phyloP scores from a whole-genome alignment of 176 grass and related monocot genomes.

The Lolium perenne region DNA sequence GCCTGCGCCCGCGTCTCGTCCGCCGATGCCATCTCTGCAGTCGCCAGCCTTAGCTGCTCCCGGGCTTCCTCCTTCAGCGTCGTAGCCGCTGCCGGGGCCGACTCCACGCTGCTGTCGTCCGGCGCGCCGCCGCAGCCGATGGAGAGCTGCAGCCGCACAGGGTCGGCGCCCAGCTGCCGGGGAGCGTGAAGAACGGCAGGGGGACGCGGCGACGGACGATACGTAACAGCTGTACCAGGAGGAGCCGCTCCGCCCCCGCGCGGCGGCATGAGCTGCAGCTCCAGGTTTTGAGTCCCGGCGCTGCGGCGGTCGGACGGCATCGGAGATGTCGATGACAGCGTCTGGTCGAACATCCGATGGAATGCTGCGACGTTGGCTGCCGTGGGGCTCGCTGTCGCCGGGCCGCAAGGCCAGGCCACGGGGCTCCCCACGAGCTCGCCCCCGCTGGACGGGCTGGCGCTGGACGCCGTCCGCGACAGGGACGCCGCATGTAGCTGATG shows the following conservation, averaged over 20 bases:
- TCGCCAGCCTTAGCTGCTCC: slow-evolving; percentile 55
- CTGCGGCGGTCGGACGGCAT: background rate
- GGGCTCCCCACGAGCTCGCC: slow-evolving; percentile 49
- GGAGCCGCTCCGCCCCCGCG: background rate
- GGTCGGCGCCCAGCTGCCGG: slow-evolving; percentile 2
- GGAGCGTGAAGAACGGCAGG: background rate
- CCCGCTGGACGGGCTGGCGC: slow-evolving; percentile 58
- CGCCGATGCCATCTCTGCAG: slow-evolving; percentile 59
- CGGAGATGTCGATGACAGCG: background rate
- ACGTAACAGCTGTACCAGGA: background rate
- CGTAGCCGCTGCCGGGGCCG: background rate
- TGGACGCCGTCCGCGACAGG: slow-evolving; percentile 53
- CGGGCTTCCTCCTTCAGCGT: slow-evolving; percentile 45
- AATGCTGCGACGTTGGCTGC: slow-evolving; percentile 1
- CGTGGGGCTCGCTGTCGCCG: slow-evolving; percentile 28
- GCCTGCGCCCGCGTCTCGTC: slow-evolving; percentile 71
- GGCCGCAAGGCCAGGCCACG: slow-evolving; percentile 34
- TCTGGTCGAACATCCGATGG: slow-evolving; percentile 6
- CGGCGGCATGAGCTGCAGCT: slow-evolving; percentile 80
- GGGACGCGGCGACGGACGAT: slow-evolving; percentile 1
- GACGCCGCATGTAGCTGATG: slow-evolving; percentile 29
- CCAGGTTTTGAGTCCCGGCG: slow-evolving; percentile 40
- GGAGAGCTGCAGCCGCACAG: slow-evolving; percentile 63
- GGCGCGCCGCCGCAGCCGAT: slow-evolving; percentile 45
- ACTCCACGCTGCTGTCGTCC: background rate